Conservation (phyloP, 148 eudicot genomes). For the Rhododendron henanense region DNA sequence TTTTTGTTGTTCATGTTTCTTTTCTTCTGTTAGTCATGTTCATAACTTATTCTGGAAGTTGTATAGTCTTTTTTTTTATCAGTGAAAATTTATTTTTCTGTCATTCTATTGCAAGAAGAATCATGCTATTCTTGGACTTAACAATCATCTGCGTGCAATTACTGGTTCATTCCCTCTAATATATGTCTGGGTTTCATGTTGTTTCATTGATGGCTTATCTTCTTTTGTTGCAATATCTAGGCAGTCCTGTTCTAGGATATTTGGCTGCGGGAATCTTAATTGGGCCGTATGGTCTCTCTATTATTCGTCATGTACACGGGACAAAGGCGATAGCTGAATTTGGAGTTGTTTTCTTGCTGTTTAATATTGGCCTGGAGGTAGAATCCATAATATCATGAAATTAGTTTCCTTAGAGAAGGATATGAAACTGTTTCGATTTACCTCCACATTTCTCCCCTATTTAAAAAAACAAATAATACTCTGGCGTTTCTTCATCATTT, state of each 20-base stretch:
- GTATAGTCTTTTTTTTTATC: not conserved
- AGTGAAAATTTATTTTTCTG: not conserved
- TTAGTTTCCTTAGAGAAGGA: not conserved
- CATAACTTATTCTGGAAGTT: not conserved
- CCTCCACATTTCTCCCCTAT: slow-evolving; percentile 1
- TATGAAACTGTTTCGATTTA: not conserved
- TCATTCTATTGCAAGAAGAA: not conserved
- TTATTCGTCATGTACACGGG: slow-evolving; percentile 92
- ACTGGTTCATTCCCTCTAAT: not conserved
- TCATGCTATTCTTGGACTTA: not conserved
- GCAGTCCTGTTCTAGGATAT: slow-evolving; percentile 99
- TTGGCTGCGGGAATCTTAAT: slow-evolving; percentile 97
- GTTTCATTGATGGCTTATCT: not conserved
- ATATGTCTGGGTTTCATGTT: not conserved
- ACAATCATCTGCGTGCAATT: not conserved
- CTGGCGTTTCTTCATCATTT: slow-evolving; percentile 15
- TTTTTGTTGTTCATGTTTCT: not conserved
- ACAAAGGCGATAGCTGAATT: slow-evolving; percentile 99
- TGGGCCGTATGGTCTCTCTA: slow-evolving; percentile 98
- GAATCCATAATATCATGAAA: slow-evolving; percentile 17
- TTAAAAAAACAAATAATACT: not conserved
- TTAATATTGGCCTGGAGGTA: slow-evolving; percentile 99
- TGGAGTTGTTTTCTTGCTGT: slow-evolving; percentile 96
- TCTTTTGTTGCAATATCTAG: slow-evolving; percentile 43
- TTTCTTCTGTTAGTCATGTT: not conserved